phyloP scores from a whole-genome alignment of 352 stramenopile species.

The Pythium guiyangense region DNA sequence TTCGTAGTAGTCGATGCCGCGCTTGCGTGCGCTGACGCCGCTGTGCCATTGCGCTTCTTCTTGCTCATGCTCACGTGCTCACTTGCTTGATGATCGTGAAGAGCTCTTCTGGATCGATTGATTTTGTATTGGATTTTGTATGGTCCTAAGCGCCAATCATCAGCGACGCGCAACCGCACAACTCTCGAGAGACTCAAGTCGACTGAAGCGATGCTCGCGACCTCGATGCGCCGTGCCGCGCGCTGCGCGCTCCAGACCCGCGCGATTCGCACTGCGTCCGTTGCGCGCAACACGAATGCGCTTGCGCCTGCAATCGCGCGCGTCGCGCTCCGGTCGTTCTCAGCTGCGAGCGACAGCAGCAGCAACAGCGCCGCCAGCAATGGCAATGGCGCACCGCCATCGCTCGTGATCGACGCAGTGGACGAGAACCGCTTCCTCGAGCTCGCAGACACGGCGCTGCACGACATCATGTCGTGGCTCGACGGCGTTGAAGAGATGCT shows the following conservation, averaged over 20 bases:
- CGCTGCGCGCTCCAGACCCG: constrained; percentile 5
- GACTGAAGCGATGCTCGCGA: constrained; percentile 11
- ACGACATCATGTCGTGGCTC: constrained; percentile 72
- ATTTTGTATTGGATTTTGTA: neutral
- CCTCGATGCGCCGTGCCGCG: constrained; percentile 3
- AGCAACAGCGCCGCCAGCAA: neutral
- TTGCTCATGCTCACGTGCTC: constrained; percentile 39
- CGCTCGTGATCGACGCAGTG: constrained; percentile 19
- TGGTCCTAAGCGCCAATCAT: neutral
- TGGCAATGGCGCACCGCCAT: neutral
- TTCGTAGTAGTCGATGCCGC: neutral
- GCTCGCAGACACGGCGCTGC: constrained; percentile 65
- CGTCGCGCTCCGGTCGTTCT: neutral
- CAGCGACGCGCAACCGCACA: neutral
- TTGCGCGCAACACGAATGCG: neutral
- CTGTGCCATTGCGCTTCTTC: constrained; percentile 22
- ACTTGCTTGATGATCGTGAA: too few relatives aligned
- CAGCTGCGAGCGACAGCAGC: neutral
- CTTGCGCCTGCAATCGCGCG: neutral
- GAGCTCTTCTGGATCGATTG: constrained; percentile 2
- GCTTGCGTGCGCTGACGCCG: constrained; percentile 5
- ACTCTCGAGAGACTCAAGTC: neutral
- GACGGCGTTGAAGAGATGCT: constrained; percentile 86
- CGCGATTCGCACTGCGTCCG: neutral
- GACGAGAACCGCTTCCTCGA: constrained; percentile 81